A percentile compares a stretch with the other conserved stretches of the same genome.
Evolutionary conservation across 2,329 filamentous ascomycete genomes (phyloP).

Genomic region (Massarina eburnea): DNA sequence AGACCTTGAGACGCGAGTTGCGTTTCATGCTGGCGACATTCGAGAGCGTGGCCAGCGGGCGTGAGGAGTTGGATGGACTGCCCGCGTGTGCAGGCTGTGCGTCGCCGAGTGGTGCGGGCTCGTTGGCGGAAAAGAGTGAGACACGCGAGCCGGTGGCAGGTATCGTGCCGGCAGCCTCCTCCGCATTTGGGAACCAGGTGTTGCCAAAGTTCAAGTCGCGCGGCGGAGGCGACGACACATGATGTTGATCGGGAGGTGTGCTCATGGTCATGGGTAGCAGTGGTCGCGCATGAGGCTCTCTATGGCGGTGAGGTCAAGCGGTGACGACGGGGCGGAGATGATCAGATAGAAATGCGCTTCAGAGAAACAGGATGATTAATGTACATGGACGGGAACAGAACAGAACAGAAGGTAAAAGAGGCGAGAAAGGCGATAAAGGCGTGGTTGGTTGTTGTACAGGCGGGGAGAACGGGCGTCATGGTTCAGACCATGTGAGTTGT

Average conservation of each 20-base stretch:
- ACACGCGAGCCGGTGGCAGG: slow-evolving; percentile 16
- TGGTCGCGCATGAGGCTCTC: not conserved
- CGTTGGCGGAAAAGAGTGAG: slow-evolving; percentile 31
- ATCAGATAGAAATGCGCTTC: too few relatives aligned
- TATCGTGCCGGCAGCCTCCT: not conserved
- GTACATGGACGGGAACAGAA: too few relatives aligned
- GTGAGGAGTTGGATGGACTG: slow-evolving; percentile 23
- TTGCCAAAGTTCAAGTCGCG: not conserved
- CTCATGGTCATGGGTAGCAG: slow-evolving; percentile 6
- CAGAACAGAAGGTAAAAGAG: too few relatives aligned
- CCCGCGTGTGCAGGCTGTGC: slow-evolving; percentile 11
- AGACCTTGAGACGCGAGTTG: slow-evolving; percentile 27
- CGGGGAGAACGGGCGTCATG: not conserved
- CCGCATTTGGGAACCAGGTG: not conserved
- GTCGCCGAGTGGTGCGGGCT: slow-evolving; percentile 7
- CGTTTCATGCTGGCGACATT: slow-evolving; percentile 29
- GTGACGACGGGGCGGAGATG: too few relatives aligned
- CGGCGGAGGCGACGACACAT: slow-evolving; percentile 3
- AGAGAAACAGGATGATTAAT: too few relatives aligned
- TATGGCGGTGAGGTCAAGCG: not conserved
- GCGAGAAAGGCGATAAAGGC: too few relatives aligned
- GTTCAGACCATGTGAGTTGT: not conserved
- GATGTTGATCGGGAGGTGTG: slow-evolving; percentile 5
- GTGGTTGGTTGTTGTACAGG: not conserved
- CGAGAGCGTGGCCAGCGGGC: slow-evolving; percentile 32